A percentile compares a stretch with the other conserved stretches of the same genome.
phyloP scores from a whole-genome alignment of 768 basidiomycete genomes.

The Boletus rubescentipes region DNA sequence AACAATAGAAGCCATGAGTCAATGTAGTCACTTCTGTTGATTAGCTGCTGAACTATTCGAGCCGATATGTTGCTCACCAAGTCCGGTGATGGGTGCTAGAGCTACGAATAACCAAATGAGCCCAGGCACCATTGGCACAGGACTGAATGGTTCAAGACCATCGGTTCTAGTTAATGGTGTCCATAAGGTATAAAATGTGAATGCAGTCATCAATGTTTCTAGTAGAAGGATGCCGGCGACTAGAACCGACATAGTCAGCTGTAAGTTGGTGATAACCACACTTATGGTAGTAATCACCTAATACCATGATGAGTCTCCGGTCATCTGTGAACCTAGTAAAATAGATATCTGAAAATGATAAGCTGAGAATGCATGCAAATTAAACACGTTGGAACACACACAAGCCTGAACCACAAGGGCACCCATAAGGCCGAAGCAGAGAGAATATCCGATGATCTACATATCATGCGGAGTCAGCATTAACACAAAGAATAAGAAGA shows the following conservation, averaged over 20 bases:
- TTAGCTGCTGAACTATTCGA: neutral
- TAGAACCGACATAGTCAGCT: neutral
- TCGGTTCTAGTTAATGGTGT: neutral
- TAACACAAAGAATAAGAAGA: too few species aligned
- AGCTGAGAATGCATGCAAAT: too few species aligned
- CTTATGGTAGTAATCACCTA: slow-evolving; percentile 2
- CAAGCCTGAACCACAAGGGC: too few species aligned
- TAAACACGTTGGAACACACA: too few species aligned
- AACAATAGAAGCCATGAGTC: slow-evolving; percentile 24
- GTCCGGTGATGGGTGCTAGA: slow-evolving; percentile 6
- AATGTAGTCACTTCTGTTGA: slow-evolving; percentile 8
- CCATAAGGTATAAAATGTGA: slow-evolving; percentile 15
- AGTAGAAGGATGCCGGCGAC: slow-evolving; percentile 7
- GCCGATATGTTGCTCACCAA: slow-evolving; percentile 12
- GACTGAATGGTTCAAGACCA: neutral
- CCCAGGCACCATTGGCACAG: too few species aligned
- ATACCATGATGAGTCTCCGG: slow-evolving; percentile 2
- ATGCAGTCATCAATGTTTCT: slow-evolving; percentile 8
- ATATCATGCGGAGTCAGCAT: too few species aligned
- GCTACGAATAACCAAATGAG: too few species aligned
- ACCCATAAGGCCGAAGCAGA: too few species aligned
- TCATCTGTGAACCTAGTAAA: slow-evolving; percentile 18
- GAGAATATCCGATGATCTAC: too few species aligned
- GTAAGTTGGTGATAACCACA: neutral
- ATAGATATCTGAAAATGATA: slow-evolving; percentile 10